Evolutionary conservation across 768 basidiomycete genomes (phyloP), one percentile per base, ranked within the genome.

Genomic region (Phylloporus sp.): DNA sequence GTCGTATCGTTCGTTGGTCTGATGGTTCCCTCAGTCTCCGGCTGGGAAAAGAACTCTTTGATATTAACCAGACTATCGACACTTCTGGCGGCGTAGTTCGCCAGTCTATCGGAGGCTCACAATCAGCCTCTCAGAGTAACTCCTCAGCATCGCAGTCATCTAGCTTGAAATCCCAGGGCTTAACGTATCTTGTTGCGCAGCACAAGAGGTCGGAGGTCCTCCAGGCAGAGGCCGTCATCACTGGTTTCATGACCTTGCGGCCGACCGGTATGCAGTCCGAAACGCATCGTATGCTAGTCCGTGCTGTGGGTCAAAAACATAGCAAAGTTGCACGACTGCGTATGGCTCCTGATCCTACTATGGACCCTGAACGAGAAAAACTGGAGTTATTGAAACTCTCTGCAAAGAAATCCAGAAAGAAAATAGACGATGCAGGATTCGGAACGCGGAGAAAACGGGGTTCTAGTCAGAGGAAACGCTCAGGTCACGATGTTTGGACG

Each of bases 11-110:
- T 48, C 81, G 87, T 13, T 99, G 96, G 96, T 96, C 93, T 6
- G 96, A 99, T 63, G 95, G 95, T 14, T 79, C 87, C 13, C 69
- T 92, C 46, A 94, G 92, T 56, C 77, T 99, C 24, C 86, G 89
- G 53, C 71, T 99, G 45, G 96, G 96, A 34, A 87, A 89, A 64
- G 95, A 98, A 60, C 73, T 96, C 5, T 98, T 94, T 68, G 93
- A 97, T 70, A 82, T 98, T 41, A 82, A 78, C 42, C 80, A 86
- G 64, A 81, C 78, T 50, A 71, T 89, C 48, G 89, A 93, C 60
- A 84, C 78, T 15, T 88, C 90, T 17, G 87, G 80, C 34, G 77
- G 79, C 46, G 60, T 78, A 48, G 62, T 83, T 43, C 78, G 85
- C 47, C 73, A 82, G 52, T 71, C 77, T 14, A 64, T 85, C 58